A percentile compares a stretch with the other conserved stretches of the same genome.
These are phyloP conservation scores for Laguncularia racemosa DNA, from an alignment of 345 rosid species.

Conservation along the genomic window DNA sequence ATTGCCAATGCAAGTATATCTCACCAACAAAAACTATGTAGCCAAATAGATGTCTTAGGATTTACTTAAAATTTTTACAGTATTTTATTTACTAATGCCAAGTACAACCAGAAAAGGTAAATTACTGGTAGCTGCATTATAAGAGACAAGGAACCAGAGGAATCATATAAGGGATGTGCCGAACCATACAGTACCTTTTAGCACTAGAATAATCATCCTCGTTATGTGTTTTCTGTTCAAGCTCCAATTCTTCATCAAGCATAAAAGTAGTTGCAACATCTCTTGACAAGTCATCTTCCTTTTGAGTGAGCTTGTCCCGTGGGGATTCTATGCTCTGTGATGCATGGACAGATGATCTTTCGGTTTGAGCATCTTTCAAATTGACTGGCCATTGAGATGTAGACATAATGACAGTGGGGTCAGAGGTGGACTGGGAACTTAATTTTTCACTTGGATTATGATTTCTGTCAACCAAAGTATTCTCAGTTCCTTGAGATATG, in stretches of 20 bases:
- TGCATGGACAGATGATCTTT: slow-evolving; percentile 17
- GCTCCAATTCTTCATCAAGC: slow-evolving; percentile 93
- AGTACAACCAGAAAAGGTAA: too few species aligned
- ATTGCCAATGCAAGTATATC: too few species aligned
- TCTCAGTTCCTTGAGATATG: slow-evolving; percentile 18
- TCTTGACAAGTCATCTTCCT: slow-evolving; percentile 42
- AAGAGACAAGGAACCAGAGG: not conserved
- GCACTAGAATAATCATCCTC: slow-evolving; percentile 29
- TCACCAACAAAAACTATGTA: too few species aligned
- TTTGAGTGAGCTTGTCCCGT: slow-evolving; percentile 17
- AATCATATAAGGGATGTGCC: not conserved
- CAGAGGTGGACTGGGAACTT: slow-evolving; percentile 17
- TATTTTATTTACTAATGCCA: too few species aligned
- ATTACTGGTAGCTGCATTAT: too few species aligned
- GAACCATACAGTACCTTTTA: slow-evolving; percentile 44
- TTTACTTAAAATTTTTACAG: too few species aligned
- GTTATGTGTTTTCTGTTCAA: slow-evolving; percentile 57
- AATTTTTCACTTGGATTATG: slow-evolving; percentile 9
- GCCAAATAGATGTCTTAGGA: too few species aligned
- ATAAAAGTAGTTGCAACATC: slow-evolving; percentile 77
- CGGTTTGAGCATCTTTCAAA: slow-evolving; percentile 28
- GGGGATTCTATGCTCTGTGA: slow-evolving; percentile 19
- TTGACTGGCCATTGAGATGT: slow-evolving; percentile 6
- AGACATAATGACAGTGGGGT: slow-evolving; percentile 1
- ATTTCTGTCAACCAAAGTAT: slow-evolving; percentile 15